These are phyloP conservation scores for Pseudocercospora pini-densiflorae DNA, from an alignment of 2,329 filamentous ascomycete species.

Conservation along the genomic window DNA sequence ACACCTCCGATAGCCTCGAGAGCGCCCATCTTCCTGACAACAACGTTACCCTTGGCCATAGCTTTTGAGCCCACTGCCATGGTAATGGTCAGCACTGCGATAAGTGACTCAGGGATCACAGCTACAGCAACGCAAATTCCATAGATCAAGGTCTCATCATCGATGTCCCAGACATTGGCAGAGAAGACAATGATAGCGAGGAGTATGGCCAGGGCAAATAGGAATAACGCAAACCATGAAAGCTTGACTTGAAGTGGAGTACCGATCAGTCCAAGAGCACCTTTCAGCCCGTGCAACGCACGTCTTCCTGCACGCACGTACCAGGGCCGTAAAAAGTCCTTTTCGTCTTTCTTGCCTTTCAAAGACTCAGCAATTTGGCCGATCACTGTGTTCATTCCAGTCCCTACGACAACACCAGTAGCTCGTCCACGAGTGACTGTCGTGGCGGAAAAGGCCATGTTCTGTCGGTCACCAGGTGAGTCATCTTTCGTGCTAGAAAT, in stretches of 20 bases:
- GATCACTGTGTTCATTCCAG: slow-evolving; percentile 69
- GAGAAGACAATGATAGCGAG: slow-evolving; percentile 71
- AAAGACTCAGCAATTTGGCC: slow-evolving; percentile 62
- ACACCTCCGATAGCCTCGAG: slow-evolving; percentile 68
- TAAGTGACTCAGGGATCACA: slow-evolving; percentile 58
- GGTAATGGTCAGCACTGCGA: slow-evolving; percentile 70
- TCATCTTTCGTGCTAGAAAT: slow-evolving; percentile 45
- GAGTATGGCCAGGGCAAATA: slow-evolving; percentile 74
- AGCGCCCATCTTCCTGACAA: slow-evolving; percentile 66
- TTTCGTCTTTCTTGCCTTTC: slow-evolving; percentile 38
- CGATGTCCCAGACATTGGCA: slow-evolving; percentile 56
- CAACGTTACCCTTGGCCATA: slow-evolving; percentile 67
- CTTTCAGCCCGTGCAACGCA: slow-evolving; percentile 61
- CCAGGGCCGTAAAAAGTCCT: slow-evolving; percentile 22
- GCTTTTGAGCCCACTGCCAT: slow-evolving; percentile 66
- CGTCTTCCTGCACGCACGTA: slow-evolving; percentile 23
- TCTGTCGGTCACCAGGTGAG: slow-evolving; percentile 65
- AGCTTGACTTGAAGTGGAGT: slow-evolving; percentile 84
- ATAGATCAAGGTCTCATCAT: slow-evolving; percentile 53
- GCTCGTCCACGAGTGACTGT: slow-evolving; percentile 67
- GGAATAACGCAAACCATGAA: slow-evolving; percentile 79
- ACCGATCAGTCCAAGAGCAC: slow-evolving; percentile 55
- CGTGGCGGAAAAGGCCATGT: slow-evolving; percentile 68
- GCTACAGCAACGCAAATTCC: slow-evolving; percentile 54
- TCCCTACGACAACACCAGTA: slow-evolving; percentile 60